Conservation (phyloP, 139 green algal species). For the Edaphochlamys debaryana region DNA sequence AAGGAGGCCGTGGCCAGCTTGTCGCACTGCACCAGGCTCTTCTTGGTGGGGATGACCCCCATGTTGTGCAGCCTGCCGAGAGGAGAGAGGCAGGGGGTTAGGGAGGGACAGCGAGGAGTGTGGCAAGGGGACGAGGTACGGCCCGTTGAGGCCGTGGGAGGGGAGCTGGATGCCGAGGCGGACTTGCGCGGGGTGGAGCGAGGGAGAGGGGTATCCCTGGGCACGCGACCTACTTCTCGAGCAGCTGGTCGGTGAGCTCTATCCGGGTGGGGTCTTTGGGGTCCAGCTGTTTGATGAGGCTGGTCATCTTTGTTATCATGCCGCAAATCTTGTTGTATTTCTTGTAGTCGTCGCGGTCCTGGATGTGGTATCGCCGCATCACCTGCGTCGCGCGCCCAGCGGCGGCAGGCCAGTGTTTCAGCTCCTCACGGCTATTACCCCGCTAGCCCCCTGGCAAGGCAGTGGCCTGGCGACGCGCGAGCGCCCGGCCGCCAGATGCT, state of each 20-base stretch:
- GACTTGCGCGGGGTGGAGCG: no score
- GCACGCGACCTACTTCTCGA: slow-evolving; percentile 91
- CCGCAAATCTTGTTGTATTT: slow-evolving; percentile 94
- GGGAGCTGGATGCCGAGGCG: no score
- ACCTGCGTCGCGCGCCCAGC: slow-evolving; percentile 75
- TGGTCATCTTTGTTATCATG: slow-evolving; percentile 89
- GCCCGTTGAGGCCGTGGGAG: no score
- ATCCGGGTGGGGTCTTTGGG: slow-evolving; percentile 85
- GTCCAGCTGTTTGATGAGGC: slow-evolving; percentile 85
- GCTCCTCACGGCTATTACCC: background rate
- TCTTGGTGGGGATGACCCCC: slow-evolving; percentile 92
- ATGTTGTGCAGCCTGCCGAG: slow-evolving; percentile 87
- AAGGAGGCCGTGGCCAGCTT: slow-evolving; percentile 92
- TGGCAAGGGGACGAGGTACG: background rate
- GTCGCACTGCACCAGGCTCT: slow-evolving; percentile 93
- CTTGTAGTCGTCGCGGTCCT: slow-evolving; percentile 98
- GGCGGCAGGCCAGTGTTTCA: background rate
- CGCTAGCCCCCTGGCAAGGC: background rate
- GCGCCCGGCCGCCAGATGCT: no score
- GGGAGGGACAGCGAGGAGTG: background rate
- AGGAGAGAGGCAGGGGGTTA: background rate
- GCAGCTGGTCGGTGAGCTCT: slow-evolving; percentile 93
- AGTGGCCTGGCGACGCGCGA: background rate
- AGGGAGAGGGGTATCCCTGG: no score
- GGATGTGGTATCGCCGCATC: slow-evolving; percentile 97